Conservation (phyloP, 2,329 filamentous ascomycete genomes). For the Reticulascus tulasneorum region DNA sequence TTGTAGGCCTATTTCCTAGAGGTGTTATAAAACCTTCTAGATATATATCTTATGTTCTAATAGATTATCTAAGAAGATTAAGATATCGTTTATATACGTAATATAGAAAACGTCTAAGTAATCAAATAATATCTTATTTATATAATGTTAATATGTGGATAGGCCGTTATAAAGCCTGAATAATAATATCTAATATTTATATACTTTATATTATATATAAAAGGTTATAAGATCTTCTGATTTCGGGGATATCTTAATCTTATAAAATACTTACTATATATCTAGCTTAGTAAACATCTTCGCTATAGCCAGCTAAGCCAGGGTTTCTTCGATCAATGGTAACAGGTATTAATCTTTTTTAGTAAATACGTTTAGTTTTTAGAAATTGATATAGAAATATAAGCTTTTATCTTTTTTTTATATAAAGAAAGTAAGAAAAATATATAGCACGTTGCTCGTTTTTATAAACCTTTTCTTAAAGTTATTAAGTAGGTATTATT, state of each 20-base stretch:
- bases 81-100: not conserved
- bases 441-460: not conserved
- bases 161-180: not conserved
- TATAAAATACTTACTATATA: not conserved
- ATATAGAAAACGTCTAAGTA: conserved; percentile 1
- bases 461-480: too few species aligned
- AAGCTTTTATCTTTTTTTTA: not conserved
- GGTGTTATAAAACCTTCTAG: too few species aligned
- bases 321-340: not conserved
- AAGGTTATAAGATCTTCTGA: not conserved
- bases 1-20: too few species aligned
- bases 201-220: not conserved
- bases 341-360: conserved; percentile 1
- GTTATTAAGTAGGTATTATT: not conserved
- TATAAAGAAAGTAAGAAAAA: not conserved
- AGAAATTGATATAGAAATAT: not conserved
- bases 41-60: not conserved
- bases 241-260: not conserved
- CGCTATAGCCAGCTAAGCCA: not conserved
- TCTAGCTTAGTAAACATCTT: not conserved
- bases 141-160: not conserved
- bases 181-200: not conserved
- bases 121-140: not conserved
- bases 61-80: not conserved
- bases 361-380: not conserved